Base-by-base conservation (phyloP, 106 monocot species). In the Hemerocallis citrina region DNA sequence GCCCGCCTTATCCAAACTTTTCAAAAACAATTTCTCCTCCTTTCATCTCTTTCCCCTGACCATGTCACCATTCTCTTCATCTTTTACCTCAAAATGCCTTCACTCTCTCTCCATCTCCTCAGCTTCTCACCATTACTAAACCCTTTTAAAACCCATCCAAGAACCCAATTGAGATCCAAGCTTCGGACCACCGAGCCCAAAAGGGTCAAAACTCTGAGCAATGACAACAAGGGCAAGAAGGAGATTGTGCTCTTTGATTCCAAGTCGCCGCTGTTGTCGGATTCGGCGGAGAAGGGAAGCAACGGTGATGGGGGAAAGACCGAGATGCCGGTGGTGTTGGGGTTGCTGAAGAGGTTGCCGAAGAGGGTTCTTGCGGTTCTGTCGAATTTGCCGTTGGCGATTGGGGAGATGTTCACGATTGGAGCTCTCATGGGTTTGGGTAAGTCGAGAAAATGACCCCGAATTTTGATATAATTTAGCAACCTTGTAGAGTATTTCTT, bases 401-500 rank as follows among this genome's bases (percentile, higher is more conserved):
- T 96, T 39, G 81, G 84, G 16, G 90, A 96, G 78, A 96, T 96
- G 95, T 86, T 75, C 74, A 66, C 79, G 46, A 81, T 90, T 45
- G 95, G 77, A 12, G 72, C 83, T 20, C 80, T 96, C 28, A 96
- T 96, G 95, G 95, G 76, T 24, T 60, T 96, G 34, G 95, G 95
- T 96, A 71, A 37, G 49, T 32, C 13, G 1, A 14, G 4, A 45
- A 49, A 45, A 25, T 20, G n/a, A n/a, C n/a, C n/a, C 3, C 50
- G 16, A 27, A 7, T 50, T 27, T 45, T 24, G n/a, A n/a, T n/a
- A n/a, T n/a, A n/a, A n/a, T n/a, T n/a, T n/a, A n/a, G n/a, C n/a
- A n/a, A n/a, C n/a, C n/a, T n/a, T n/a, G n/a, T n/a, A n/a, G n/a
- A n/a, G n/a, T n/a, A n/a, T n/a, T n/a, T n/a, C n/a, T n/a, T n/a